Conservation (phyloP, 2,329 filamentous ascomycete genomes). For the Trichothecium sympodiale region DNA sequence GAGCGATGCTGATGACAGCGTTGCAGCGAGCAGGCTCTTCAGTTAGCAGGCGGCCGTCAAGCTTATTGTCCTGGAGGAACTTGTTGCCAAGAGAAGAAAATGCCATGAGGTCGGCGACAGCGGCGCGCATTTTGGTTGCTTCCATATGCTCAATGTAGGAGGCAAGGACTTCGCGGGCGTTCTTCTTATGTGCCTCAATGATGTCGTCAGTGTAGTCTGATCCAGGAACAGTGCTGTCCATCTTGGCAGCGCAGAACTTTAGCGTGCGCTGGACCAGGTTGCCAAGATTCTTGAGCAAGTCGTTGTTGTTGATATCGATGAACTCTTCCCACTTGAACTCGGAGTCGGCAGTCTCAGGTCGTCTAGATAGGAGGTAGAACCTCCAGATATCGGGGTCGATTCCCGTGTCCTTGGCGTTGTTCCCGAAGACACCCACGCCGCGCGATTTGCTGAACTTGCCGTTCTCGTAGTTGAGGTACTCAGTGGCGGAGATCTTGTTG, state of each 20-base stretch:
- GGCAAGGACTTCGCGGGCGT: slow-evolving; percentile 55
- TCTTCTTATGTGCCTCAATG: slow-evolving; percentile 39
- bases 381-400: slow-evolving; percentile 83
- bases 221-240: slow-evolving; percentile 53
- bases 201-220: slow-evolving; percentile 44
- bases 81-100: slow-evolving; percentile 48
- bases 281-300: slow-evolving; percentile 66
- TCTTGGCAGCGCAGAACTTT: slow-evolving; percentile 69
- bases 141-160: slow-evolving; percentile 60
- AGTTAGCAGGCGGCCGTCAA: slow-evolving; percentile 43
- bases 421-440: slow-evolving; percentile 83
- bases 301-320: slow-evolving; percentile 77
- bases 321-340: slow-evolving; percentile 86
- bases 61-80: slow-evolving; percentile 38
- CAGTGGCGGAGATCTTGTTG: slow-evolving; percentile 78
- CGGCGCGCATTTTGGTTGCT: slow-evolving; percentile 58
- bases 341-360: slow-evolving; percentile 76
- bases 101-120: slow-evolving; percentile 53
- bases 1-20: slow-evolving; percentile 60
- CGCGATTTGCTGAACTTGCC: slow-evolving; percentile 91
- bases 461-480: slow-evolving; percentile 76
- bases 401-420: slow-evolving; percentile 77
- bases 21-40: slow-evolving; percentile 43
- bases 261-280: slow-evolving; percentile 66
- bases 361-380: slow-evolving; percentile 77